Base-by-base conservation (phyloP, 129 eudicot species). In the Artemisia tridentata region DNA sequence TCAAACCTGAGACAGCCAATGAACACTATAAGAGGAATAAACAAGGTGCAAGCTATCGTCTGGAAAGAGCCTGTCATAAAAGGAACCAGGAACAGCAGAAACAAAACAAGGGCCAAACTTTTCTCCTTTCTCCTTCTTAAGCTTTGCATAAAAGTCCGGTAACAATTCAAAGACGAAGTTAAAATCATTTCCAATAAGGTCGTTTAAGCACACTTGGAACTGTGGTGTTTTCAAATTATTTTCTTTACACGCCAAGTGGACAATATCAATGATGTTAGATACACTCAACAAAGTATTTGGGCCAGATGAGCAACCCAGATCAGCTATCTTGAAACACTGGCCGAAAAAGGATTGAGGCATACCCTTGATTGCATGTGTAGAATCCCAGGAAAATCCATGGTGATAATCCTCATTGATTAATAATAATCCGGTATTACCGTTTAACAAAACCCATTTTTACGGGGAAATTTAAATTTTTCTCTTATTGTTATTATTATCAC, bases 1-100 rank as follows among this genome's bases (percentile, higher is more conserved):
- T 51, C 76, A 16, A 62, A 80, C 84, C 80, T 75, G 69, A 69
- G 84, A 80, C 18, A 75, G 73, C 84, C 84, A 80, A 56, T 75
- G 80, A 13, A 80, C 65, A 48, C 78, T 56, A 21, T 69, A 71
- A 23, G 78, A 71, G 4, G 65, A 61, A 21, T 61, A 45, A 27
- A 61, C 66, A 61, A 61, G 46, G 45, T 61, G 46, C 66, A 43
- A 56, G 8, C 60, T 67, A 5, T 73, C 19, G 17, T 25, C 34
- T 19, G 82, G 80, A 21, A 81, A 81, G 17, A 81, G 73, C 65
- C 85, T 77, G 16, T 59, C 72, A 55, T 81, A 81, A 60, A 72
- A 77, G 34, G 82, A 77, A 27, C 85, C 82, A 3, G 85, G 85
- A 54, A 65, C 68, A 14, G 73, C 82, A 2, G 78, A 77, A 58